Percentiles rank a stretch among this genome's conserved stretches.
Evolutionary conservation across 495 filamentous ascomycete species (phyloP).

Genomic region (Aspergillus wentii): DNA sequence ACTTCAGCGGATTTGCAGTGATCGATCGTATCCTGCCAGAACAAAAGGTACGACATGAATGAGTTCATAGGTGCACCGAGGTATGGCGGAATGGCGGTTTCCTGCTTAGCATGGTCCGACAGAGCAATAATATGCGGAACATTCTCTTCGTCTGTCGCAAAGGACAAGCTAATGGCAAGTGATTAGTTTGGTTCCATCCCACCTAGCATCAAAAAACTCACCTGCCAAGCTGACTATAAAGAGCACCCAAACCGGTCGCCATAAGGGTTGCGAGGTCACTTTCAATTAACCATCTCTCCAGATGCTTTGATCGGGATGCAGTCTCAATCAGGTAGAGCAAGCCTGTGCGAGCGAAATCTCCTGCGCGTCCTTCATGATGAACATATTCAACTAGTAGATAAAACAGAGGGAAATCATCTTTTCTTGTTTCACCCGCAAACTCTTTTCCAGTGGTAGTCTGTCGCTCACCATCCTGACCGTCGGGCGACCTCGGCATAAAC

Average conservation of each 20-base stretch:
- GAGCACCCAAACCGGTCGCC: slow-evolving; percentile 89
- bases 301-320: slow-evolving; percentile 68
- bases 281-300: slow-evolving; percentile 95
- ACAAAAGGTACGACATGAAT: slow-evolving; percentile 88
- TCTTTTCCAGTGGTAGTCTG: slow-evolving; percentile 48
- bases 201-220: slow-evolving; percentile 19
- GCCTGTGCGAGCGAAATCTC: slow-evolving; percentile 96
- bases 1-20: slow-evolving; percentile 90
- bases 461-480: slow-evolving; percentile 35
- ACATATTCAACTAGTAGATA: slow-evolving; percentile 95
- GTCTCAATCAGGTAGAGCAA: slow-evolving; percentile 94
- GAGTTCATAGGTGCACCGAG: slow-evolving; percentile 82
- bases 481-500: slow-evolving; percentile 55
- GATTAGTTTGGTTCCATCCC: slow-evolving; percentile 6
- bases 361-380: slow-evolving; percentile 84
- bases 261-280: slow-evolving; percentile 95
- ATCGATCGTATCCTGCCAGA: slow-evolving; percentile 97
- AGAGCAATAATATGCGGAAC: slow-evolving; percentile 78
- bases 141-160: slow-evolving; percentile 46
- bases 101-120: slow-evolving; percentile 64
- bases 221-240: slow-evolving; percentile 95
- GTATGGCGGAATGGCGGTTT: slow-evolving; percentile 35
- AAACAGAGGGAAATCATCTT: slow-evolving; percentile 92
- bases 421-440: slow-evolving; percentile 82
- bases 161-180: slow-evolving; percentile 29